These are phyloP conservation scores for Physcomitrium patens DNA, from an alignment of 225 moss, liverwort and hornwort genomes.

Conservation along the genomic window DNA sequence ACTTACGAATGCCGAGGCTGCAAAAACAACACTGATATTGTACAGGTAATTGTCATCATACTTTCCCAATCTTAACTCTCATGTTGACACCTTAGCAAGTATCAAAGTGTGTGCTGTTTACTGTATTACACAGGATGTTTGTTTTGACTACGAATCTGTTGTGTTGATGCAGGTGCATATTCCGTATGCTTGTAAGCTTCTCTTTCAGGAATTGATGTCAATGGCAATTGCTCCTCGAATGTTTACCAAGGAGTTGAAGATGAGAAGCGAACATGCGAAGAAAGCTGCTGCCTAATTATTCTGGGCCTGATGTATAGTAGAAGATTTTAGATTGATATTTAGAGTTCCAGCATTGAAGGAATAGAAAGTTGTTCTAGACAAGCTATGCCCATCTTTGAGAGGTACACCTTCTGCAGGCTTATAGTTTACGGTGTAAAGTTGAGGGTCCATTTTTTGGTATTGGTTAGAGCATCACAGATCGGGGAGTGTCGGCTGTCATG, in stretches of 20 bases:
- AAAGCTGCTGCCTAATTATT: slow-evolving; percentile 55
- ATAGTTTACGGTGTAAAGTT: slow-evolving; percentile 49
- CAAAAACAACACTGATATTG: slow-evolving; percentile 99
- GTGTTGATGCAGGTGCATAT: slow-evolving; percentile 73
- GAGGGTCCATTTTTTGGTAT: slow-evolving; percentile 45
- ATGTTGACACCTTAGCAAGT: background rate
- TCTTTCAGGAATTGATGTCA: slow-evolving; percentile 96
- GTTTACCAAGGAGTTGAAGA: slow-evolving; percentile 85
- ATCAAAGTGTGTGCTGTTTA: background rate
- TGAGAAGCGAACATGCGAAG: slow-evolving; percentile 64
- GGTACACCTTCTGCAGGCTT: slow-evolving; percentile 41
- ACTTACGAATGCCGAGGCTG: slow-evolving; percentile 99
- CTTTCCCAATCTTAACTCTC: background rate
- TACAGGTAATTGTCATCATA: slow-evolving; percentile 60
- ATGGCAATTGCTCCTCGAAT: slow-evolving; percentile 97
- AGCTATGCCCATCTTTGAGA: slow-evolving; percentile 28
- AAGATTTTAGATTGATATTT: slow-evolving; percentile 33
- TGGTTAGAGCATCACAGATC: slow-evolving; percentile 32
- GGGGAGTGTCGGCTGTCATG: slow-evolving; percentile 25
- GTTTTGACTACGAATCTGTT: slow-evolving; percentile 24
- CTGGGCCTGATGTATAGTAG: slow-evolving; percentile 48
- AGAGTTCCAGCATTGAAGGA: slow-evolving; percentile 28
- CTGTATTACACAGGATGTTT: background rate
- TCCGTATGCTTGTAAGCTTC: slow-evolving; percentile 98
- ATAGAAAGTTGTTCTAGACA: slow-evolving; percentile 26